Base-by-base conservation (phyloP, 441 rosid species). In the Pelargonium australe region DNA sequence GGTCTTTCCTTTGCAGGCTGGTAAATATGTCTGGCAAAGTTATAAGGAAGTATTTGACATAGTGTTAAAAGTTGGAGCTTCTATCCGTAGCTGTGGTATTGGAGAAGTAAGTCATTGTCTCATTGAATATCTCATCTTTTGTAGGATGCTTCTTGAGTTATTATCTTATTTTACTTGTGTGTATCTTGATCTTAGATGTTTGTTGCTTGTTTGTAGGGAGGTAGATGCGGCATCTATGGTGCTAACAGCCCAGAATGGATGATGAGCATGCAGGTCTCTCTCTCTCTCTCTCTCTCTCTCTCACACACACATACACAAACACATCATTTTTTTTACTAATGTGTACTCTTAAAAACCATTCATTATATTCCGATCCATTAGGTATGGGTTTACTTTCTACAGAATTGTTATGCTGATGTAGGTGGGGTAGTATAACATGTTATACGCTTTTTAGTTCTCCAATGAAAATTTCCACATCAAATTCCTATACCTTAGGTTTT, bases 231-330 rank as follows among this genome's bases (percentile, higher is more conserved):
- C 66, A 90, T 92, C 71, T 95, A 80, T 68, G 98, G 99, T 71
- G 93, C 85, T 70, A 95, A 95, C 70, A 82, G 84, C 62, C 43
- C 95, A 1, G 97, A 95, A 76, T 95, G 99, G 99, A 79, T 92
- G 70, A 86, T 92, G 49, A 90, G 99, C 86, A 95, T 95, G 99
- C 95, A 92, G 98, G 99, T 94, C 81, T 23, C 16, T 61, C 64
- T 28, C 9, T 51, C 31, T 25, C 19, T 25, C 37, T 16, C 40
- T 63, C 37, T 20, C 31, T 34, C 53, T 12, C 5, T 16, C 12
- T 49, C 19, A 7, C 37, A 7, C 41, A 7, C 62, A 11, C 64
- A 61, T 4, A 57, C 0, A 25, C 41, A 4, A 1, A 31, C 37
- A 3, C 37, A 61, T 4, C 37, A 61, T 60, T 2, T 23, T 9